Percentiles rank a stretch among this genome's conserved stretches.
These are phyloP conservation scores for Digitaria exilis DNA, from an alignment of 202 grass and related monocot genomes.

Conservation along the genomic window DNA sequence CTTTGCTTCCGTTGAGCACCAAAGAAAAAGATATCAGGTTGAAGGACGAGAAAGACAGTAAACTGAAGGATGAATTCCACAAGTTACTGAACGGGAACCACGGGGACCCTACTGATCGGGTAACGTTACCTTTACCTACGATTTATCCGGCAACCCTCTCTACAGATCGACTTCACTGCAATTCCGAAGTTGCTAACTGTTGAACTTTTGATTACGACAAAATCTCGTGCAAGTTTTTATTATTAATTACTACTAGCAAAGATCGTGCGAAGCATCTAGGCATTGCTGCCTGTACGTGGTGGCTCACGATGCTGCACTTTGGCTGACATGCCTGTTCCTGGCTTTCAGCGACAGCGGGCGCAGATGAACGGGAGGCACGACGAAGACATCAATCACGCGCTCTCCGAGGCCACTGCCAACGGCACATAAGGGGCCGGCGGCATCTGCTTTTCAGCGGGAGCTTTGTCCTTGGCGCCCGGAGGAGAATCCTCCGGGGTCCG, in stretches of 20 bases:
- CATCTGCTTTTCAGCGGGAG: conserved; percentile 44
- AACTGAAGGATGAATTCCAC: conserved; percentile 70
- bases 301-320: background rate
- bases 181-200: background rate
- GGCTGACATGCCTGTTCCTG: conserved; percentile 18
- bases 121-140: no score
- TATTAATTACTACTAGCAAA: background rate
- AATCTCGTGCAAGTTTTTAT: background rate
- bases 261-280: background rate
- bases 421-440: conserved; percentile 47
- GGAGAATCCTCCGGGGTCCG: conserved; percentile 47
- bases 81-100: conserved; percentile 80
- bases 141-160: background rate
- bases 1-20: conserved; percentile 70
- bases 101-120: conserved; percentile 82
- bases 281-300: background rate
- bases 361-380: conserved; percentile 90
- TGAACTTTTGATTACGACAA: background rate
- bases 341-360: conserved; percentile 73
- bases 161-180: background rate
- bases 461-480: conserved; percentile 40
- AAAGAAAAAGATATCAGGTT: conserved; percentile 68
- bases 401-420: conserved; percentile 62
- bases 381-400: conserved; percentile 70
- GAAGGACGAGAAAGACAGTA: conserved; percentile 60